phyloP scores from a whole-genome alignment of 495 filamentous ascomycete species.

The Elasticomyces elasticus region DNA sequence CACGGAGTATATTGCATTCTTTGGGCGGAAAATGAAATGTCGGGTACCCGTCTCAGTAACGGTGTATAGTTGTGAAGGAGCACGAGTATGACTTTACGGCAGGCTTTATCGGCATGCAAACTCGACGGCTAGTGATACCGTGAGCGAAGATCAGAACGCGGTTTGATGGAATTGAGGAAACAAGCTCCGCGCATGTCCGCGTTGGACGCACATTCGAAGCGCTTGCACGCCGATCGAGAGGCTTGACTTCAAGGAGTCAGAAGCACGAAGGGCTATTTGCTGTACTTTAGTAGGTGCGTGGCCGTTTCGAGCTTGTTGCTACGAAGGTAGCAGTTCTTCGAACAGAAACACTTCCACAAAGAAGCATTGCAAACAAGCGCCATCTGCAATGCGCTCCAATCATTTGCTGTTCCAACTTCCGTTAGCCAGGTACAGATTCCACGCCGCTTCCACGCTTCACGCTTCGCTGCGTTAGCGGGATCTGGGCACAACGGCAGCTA shows the following conservation, averaged over 20 bases:
- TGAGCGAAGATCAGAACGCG: background rate
- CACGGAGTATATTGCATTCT: background rate
- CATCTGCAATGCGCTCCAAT: background rate
- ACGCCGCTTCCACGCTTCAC: background rate
- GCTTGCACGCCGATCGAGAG: background rate
- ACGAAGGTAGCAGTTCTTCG: too few species aligned
- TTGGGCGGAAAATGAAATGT: background rate
- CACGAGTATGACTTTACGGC: background rate
- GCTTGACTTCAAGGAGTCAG: background rate
- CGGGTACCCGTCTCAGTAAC: background rate
- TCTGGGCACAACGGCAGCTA: slow-evolving; percentile 9
- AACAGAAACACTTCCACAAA: background rate
- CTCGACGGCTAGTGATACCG: background rate
- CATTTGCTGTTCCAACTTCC: background rate
- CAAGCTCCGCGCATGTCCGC: background rate
- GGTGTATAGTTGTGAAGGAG: background rate
- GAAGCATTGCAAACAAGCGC: background rate
- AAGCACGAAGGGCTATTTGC: background rate
- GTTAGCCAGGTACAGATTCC: background rate
- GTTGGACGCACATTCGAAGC: background rate
- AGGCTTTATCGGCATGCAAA: background rate
- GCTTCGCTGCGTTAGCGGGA: slow-evolving; percentile 6
- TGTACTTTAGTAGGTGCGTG: background rate
- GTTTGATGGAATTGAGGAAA: background rate
- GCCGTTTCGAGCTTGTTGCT: too few species aligned